A percentile compares a stretch with the other conserved stretches of the same genome.
These are phyloP conservation scores for Vitellaria paradoxa DNA, from an alignment of 179 eudicot species.

Conservation along the genomic window DNA sequence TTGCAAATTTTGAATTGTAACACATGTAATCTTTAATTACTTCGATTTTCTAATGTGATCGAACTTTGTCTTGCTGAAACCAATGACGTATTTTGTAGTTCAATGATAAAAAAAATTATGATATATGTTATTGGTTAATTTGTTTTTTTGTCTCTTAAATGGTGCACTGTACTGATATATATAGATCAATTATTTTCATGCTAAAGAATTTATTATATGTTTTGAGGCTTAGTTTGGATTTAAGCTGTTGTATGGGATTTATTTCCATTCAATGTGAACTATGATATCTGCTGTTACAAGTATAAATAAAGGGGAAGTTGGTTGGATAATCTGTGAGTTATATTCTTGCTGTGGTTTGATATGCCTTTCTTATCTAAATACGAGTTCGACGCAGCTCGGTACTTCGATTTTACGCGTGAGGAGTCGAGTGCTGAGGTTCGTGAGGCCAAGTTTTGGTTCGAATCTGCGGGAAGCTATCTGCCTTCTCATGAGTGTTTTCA, in stretches of 20 bases:
- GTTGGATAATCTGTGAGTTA: background rate
- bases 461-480: conserved; percentile 53
- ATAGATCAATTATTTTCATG: no score
- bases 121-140: no score
- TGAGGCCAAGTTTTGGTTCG: conserved; percentile 71
- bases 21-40: no score
- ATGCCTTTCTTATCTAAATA: background rate
- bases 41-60: no score
- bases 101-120: no score
- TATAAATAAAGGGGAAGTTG: background rate
- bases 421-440: conserved; percentile 58
- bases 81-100: no score
- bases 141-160: background rate
- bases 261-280: background rate
- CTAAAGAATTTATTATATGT: background rate
- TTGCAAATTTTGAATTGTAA: no score
- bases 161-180: background rate
- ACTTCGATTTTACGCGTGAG: conserved; percentile 60
- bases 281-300: no score
- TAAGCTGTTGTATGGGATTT: background rate
- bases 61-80: no score
- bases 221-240: background rate
- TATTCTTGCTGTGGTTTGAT: background rate
- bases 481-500: conserved; percentile 63
- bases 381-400: conserved; percentile 78